phyloP scores from a whole-genome alignment of 2,329 filamentous ascomycete genomes.

The Uncinocarpus reesii region DNA sequence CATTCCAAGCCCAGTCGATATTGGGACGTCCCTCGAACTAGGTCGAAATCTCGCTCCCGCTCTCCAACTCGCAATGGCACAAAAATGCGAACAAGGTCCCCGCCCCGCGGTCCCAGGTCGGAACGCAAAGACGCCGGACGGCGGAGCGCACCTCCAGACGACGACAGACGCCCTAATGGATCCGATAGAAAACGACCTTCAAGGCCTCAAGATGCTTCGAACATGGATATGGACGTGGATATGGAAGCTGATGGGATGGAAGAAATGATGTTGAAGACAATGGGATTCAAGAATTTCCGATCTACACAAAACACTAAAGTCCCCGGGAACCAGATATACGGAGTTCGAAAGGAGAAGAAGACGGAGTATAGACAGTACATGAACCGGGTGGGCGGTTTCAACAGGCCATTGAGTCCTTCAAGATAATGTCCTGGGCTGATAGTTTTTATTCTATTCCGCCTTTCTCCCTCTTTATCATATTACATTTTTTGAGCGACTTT shows the following conservation, averaged over 20 bases:
- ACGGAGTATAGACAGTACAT: conserved; percentile 96
- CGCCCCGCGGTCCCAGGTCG: conserved; percentile 27
- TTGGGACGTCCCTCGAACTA: conserved; percentile 24
- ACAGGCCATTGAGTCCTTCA: conserved; percentile 40
- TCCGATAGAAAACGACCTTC: conserved; percentile 19
- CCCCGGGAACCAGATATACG: conserved; percentile 73
- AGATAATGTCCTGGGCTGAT: conserved; percentile 21
- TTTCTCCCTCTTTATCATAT: background rate
- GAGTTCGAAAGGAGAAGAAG: conserved; percentile 83
- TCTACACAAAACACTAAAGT: conserved; percentile 85
- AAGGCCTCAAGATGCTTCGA: conserved; percentile 25
- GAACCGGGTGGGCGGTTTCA: conserved; percentile 44
- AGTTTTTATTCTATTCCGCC: background rate
- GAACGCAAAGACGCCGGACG: conserved; percentile 27
- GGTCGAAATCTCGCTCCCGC: conserved; percentile 22
- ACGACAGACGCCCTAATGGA: conserved; percentile 21
- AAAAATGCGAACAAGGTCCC: conserved; percentile 28
- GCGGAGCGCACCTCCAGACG: conserved; percentile 22
- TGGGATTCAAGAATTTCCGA: conserved; percentile 82
- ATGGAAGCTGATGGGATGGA: conserved; percentile 50
- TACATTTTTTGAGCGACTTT: conserved; percentile 3
- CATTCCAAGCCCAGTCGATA: conserved; percentile 26
- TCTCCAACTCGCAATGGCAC: conserved; percentile 29
- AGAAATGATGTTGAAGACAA: conserved; percentile 69
- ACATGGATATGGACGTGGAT: conserved; percentile 23